phyloP scores from a whole-genome alignment of 2,329 filamentous ascomycete genomes.

The Calonectria pteridis region DNA sequence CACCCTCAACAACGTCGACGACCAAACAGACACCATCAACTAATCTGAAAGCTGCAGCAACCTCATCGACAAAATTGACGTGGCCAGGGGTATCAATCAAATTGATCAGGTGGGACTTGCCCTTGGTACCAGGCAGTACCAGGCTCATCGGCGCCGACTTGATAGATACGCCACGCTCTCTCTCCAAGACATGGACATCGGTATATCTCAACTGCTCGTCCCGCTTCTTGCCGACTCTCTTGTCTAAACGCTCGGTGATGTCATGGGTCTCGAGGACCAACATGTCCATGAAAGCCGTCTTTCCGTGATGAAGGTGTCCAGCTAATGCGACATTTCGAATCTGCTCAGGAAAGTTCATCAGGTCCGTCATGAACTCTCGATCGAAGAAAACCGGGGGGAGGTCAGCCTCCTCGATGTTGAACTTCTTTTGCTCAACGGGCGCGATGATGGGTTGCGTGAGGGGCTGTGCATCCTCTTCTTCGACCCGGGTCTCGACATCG shows the following conservation, averaged over 20 bases:
- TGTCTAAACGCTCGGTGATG: conserved; percentile 81
- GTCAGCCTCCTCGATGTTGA: conserved; percentile 91
- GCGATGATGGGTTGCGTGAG: conserved; percentile 93
- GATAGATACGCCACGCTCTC: conserved; percentile 89
- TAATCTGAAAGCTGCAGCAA: conserved; percentile 86
- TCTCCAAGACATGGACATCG: conserved; percentile 89
- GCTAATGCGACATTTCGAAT: conserved; percentile 92
- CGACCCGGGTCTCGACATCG: conserved; percentile 94
- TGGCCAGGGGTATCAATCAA: conserved; percentile 96
- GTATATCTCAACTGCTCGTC: conserved; percentile 96
- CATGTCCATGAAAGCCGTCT: conserved; percentile 99
- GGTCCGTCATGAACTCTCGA: conserved; percentile 91
- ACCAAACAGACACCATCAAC: conserved; percentile 94
- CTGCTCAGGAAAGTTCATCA: conserved; percentile 96
- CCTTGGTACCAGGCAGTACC: conserved; percentile 86
- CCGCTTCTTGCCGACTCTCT: conserved; percentile 81
- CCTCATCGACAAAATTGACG: conserved; percentile 98
- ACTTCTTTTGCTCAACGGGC: conserved; percentile 94
- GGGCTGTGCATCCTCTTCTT: conserved; percentile 97
- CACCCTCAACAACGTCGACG: conserved; percentile 97
- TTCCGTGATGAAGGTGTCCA: conserved; percentile 96
- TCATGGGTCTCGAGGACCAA: conserved; percentile 96
- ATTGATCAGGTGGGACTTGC: conserved; percentile 96
- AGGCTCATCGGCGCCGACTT: conserved; percentile 96
- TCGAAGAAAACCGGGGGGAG: conserved; percentile 90